Base-by-base conservation (phyloP, 345 rosid species). In the Anacardium occidentale region DNA sequence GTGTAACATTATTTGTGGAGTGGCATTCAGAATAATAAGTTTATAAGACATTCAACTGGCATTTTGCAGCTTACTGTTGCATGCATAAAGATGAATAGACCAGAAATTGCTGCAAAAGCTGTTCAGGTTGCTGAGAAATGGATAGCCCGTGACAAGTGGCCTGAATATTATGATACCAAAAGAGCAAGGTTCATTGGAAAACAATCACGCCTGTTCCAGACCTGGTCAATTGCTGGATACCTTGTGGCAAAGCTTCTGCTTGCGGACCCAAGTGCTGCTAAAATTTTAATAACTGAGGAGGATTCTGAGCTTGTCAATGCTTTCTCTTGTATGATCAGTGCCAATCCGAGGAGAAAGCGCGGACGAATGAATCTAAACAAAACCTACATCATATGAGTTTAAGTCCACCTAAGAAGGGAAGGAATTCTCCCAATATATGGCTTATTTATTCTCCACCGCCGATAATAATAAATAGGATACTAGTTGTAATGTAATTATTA, bases 201-300 rank as follows among this genome's bases (percentile, higher is more conserved):
- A 72, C 85, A 84, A 71, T 68, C 88, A 7, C 81, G 18, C 40
- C 71, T 84, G 53, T 80, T 26, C 75, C 90, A 86, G 82, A 86
- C 90, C 12, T 86, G 90, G 87, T 80, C 86, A 3, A 84, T 86
- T 64, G 88, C 88, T 1, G 86, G 90, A 57, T 84, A 78, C 72
- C 86, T 86, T 7, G 88, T 84, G 74, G 76, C 90, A 21, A 86
- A 86, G 73, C 76, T 84, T 34, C 73, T 86, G 26, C 86, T 84
- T 53, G 78, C 81, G 0, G 75, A 86, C 50, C 90, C 85, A 42
- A 61, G 59, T 45, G 77, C 80, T 17, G 88, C 88, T 10, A 78
- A 74, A 79, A 82, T 84, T 69, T 81, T 86, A 3, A 74, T 79
- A 32, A 78, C 78, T 0, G 83, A 84, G n/a, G 90, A 84, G 68